phyloP scores from a whole-genome alignment of 2,329 filamentous ascomycete species.

The Acrocalymma vagum region DNA sequence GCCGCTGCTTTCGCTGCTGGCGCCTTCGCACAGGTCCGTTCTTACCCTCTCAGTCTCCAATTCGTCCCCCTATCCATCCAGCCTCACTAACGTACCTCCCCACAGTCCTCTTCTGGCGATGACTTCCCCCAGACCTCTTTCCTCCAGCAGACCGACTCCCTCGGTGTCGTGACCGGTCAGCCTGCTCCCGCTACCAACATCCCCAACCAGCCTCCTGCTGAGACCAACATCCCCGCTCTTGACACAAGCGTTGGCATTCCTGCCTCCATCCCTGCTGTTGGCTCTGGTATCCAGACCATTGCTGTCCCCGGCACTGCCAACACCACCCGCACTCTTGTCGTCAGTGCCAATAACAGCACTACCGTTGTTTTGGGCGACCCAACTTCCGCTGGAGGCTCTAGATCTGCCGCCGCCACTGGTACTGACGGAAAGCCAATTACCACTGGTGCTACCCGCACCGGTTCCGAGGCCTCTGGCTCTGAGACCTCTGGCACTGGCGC shows the following conservation, averaged over 20 bases:
- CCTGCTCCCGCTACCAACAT: conserved; percentile 30
- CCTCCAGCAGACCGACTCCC: conserved; percentile 42
- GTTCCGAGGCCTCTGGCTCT: conserved; percentile 19
- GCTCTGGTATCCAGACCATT: conserved; percentile 45
- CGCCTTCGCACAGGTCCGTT: conserved; percentile 39
- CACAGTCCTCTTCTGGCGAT: conserved; percentile 32
- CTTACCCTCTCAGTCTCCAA: conserved; percentile 18
- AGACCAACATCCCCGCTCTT: conserved; percentile 32
- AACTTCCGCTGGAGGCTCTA: conserved; percentile 17
- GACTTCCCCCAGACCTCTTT: conserved; percentile 37
- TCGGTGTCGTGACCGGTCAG: conserved; percentile 43
- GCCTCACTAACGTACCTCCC: conserved; percentile 6
- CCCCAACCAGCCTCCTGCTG: conserved; percentile 32
- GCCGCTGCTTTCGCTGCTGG: conserved; percentile 37
- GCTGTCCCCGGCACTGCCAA: conserved; percentile 35
- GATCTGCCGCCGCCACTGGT: conserved; percentile 17
- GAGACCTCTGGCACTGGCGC: conserved; percentile 14
- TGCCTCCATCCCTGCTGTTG: conserved; percentile 46
- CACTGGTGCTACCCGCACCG: conserved; percentile 21
- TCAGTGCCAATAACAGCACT: conserved; percentile 46
- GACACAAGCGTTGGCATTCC: conserved; percentile 29
- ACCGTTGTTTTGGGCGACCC: conserved; percentile 29
- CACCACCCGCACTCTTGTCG: conserved; percentile 36
- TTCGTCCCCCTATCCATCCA: neutral
- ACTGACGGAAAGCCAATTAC: conserved; percentile 13